Percentiles rank a stretch among this genome's conserved stretches.
Evolutionary conservation across 148 eudicot genomes (phyloP).

Genomic region (Chenopodium suecicum): DNA sequence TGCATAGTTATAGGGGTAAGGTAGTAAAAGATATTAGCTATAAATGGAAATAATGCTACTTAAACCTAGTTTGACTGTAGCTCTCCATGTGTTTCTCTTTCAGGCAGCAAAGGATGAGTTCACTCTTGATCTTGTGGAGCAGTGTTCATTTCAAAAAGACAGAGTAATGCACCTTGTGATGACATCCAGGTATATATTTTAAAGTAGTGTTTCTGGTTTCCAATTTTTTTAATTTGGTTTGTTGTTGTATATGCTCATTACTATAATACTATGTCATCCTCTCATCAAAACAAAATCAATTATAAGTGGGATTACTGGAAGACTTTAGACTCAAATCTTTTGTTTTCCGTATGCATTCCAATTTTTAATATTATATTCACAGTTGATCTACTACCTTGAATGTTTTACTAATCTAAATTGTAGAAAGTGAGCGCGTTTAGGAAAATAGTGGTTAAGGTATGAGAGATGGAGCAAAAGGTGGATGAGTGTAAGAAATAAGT

Average conservation of each 20-base stretch:
- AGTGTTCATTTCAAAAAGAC: slow-evolving; percentile 96
- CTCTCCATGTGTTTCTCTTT: slow-evolving; percentile 10
- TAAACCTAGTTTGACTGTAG: neutral
- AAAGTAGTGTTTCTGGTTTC: slow-evolving; percentile 1
- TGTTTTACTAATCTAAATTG: no score
- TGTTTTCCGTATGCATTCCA: neutral
- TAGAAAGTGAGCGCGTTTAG: no score
- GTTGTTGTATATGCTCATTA: neutral
- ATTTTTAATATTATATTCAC: no score
- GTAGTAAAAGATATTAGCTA: no score
- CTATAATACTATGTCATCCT: neutral
- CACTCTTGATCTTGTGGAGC: slow-evolving; percentile 99
- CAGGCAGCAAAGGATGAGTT: slow-evolving; percentile 97
- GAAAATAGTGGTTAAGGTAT: neutral
- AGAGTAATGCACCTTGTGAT: slow-evolving; percentile 90
- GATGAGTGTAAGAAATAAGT: no score
- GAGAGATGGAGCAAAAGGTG: no score
- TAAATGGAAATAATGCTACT: neutral
- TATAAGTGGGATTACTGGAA: neutral
- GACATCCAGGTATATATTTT: slow-evolving; percentile 57
- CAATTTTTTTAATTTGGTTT: neutral
- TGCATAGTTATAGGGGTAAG: no score
- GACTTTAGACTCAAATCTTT: neutral
- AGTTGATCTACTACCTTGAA: no score
- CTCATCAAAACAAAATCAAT: neutral